Conservation (phyloP, 106 monocot species). For the Allium cepa region DNA sequence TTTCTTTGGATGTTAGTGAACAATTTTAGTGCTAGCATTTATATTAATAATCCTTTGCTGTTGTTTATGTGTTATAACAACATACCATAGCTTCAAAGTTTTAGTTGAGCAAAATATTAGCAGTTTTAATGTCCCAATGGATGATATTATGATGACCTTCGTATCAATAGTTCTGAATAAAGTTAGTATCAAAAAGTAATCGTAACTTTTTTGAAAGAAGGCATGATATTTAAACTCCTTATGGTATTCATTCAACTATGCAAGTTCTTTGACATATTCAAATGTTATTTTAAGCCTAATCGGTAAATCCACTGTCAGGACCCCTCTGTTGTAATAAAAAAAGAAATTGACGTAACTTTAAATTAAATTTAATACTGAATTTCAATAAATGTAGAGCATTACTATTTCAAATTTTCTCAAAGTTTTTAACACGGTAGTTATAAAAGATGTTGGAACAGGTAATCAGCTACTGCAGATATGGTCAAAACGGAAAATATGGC, state of each 20-base stretch:
- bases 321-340: conserved; percentile 26
- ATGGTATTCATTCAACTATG: conserved; percentile 81
- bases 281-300: conserved; percentile 66
- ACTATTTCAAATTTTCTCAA: too few relatives aligned
- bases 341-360: neutral
- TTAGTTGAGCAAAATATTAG: conserved; percentile 58
- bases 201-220: neutral
- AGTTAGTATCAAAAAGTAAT: neutral
- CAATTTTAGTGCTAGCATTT: too few relatives aligned
- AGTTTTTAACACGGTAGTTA: too few relatives aligned
- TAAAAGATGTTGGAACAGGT: too few relatives aligned
- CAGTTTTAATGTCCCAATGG: conserved; percentile 63
- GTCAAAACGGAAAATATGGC: too few relatives aligned
- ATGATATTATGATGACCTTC: conserved; percentile 67
- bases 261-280: conserved; percentile 67
- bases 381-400: too few relatives aligned
- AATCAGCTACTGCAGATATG: too few relatives aligned
- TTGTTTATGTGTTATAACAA: too few relatives aligned
- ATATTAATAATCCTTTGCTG: neutral
- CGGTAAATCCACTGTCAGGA: conserved; percentile 45
- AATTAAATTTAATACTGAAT: neutral
- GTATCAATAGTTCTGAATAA: neutral
- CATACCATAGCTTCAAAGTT: conserved; percentile 85
- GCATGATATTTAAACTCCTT: conserved; percentile 5
- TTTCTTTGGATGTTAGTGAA: too few relatives aligned